Evolutionary conservation across 2,329 filamentous ascomycete species (phyloP).

Genomic region (Aspergillus hortae): DNA sequence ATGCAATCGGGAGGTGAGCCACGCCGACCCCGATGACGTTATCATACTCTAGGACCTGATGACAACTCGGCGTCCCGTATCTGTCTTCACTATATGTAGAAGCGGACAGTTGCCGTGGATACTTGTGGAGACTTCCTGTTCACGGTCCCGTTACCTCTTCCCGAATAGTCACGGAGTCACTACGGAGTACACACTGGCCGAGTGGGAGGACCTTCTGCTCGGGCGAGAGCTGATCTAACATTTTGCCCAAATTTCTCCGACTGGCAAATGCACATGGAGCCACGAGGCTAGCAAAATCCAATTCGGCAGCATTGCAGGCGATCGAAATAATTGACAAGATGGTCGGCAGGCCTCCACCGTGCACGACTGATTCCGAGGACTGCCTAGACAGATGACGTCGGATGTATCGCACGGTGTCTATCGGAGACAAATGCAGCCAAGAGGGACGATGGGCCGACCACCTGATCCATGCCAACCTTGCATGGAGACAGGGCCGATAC

Average conservation of each 20-base stretch:
- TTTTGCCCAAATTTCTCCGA: not conserved
- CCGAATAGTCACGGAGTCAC: no score
- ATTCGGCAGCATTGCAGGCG: not conserved
- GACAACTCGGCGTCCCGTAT: no score
- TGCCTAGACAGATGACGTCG: not conserved
- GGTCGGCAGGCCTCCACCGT: not conserved
- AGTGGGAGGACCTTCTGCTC: not conserved
- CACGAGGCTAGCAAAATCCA: not conserved
- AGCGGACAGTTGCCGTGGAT: no score
- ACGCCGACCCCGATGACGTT: no score
- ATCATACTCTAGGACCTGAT: no score
- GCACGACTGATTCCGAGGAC: not conserved
- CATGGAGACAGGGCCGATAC: not conserved
- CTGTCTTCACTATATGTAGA: no score
- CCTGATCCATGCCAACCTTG: not conserved
- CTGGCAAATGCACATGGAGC: not conserved
- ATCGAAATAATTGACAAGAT: not conserved
- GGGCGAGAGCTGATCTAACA: not conserved
- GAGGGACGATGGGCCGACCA: not conserved
- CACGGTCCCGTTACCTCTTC: no score
- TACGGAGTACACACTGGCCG: not conserved
- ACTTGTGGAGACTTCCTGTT: no score
- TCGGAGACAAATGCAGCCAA: not conserved
- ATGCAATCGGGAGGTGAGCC: no score
- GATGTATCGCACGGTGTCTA: not conserved